These are phyloP conservation scores for Setomelanomma holmii DNA, from an alignment of 2,329 filamentous ascomycete species.

Conservation along the genomic window DNA sequence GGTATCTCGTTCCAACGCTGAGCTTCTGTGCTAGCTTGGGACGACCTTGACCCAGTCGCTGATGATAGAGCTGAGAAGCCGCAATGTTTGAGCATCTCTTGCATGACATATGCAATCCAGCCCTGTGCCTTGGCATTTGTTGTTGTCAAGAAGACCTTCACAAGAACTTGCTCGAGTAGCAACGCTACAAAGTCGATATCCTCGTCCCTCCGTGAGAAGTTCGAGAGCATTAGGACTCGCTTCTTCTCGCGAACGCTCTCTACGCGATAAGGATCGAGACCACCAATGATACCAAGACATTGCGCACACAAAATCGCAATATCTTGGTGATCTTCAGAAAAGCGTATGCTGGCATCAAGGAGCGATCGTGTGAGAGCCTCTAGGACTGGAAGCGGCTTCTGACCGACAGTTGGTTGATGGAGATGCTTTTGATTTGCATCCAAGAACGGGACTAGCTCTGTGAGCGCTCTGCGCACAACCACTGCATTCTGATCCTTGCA, in stretches of 20 bases:
- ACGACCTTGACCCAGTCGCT: conserved; percentile 58
- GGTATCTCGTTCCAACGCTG: conserved; percentile 81
- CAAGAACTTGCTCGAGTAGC: conserved; percentile 83
- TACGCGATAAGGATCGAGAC: conserved; percentile 87
- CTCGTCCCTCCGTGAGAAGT: conserved; percentile 81
- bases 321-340: conserved; percentile 70
- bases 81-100: conserved; percentile 82
- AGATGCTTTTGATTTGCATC: conserved; percentile 76
- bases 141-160: conserved; percentile 89
- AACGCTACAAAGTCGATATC: conserved; percentile 86
- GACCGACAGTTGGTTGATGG: conserved; percentile 79
- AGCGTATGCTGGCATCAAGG: conserved; percentile 84
- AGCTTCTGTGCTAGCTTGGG: conserved; percentile 66
- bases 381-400: conserved; percentile 81
- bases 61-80: conserved; percentile 61
- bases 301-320: conserved; percentile 78
- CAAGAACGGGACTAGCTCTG: conserved; percentile 78
- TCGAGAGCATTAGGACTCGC: conserved; percentile 85
- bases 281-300: conserved; percentile 88
- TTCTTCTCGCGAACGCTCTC: conserved; percentile 79
- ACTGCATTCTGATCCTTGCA: conserved; percentile 83
- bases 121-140: conserved; percentile 88
- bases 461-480: conserved; percentile 81
- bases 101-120: conserved; percentile 93
- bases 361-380: conserved; percentile 76